Evolutionary conservation across 2,329 filamentous ascomycete genomes (phyloP).

Genomic region (Tolypocladium tundrense): DNA sequence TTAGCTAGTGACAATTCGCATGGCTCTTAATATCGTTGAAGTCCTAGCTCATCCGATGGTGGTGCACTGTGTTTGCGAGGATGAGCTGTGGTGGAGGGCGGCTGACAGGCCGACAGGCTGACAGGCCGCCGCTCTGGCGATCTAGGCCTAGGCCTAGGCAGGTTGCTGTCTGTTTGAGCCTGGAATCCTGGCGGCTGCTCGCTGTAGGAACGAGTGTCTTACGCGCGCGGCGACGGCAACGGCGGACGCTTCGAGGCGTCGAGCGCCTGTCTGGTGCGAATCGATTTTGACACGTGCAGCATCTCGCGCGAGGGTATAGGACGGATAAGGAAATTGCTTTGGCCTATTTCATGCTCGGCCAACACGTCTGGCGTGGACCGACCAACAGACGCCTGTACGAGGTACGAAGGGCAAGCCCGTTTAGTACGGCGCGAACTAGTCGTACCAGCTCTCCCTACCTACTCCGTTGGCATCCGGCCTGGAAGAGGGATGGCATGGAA

Average conservation of each 20-base stretch:
- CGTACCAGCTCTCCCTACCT: too few species aligned
- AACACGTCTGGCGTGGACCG: neutral
- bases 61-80: neutral
- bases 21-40: neutral
- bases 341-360: neutral
- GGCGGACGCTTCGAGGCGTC: neutral
- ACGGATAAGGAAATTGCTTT: neutral
- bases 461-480: too few species aligned
- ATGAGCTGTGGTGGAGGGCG: neutral
- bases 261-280: neutral
- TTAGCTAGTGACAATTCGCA: neutral
- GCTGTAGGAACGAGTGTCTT: neutral
- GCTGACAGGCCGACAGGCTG: neutral
- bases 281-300: neutral
- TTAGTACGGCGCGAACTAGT: too few species aligned
- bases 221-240: neutral
- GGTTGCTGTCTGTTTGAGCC: neutral
- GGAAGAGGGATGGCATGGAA: neutral
- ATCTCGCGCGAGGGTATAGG: neutral
- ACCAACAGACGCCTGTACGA: neutral
- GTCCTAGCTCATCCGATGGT: neutral
- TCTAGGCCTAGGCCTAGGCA: too few species aligned
- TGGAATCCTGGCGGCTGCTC: neutral
- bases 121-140: neutral
- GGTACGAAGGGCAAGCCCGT: too few species aligned